Conservation (phyloP, 805 yeast genomes). For the Ogataea henricii region DNA sequence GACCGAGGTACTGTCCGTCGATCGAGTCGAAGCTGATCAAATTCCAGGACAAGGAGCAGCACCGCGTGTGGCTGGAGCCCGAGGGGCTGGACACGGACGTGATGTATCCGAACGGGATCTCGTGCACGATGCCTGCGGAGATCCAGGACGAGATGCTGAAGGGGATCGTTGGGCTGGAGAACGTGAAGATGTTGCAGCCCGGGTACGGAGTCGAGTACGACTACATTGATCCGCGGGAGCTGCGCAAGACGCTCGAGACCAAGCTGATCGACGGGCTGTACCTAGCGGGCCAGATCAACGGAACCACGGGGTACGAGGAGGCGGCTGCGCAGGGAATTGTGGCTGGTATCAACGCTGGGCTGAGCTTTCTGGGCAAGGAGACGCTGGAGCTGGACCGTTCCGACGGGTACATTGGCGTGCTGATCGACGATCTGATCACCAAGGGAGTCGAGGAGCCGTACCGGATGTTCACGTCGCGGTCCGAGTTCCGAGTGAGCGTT, state of each 20-base stretch:
- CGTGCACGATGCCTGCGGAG: conserved; percentile 95
- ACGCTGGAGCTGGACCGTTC: conserved; percentile 65
- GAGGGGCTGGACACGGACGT: conserved; percentile 86
- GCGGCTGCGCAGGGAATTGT: conserved; percentile 96
- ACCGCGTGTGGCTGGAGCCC: conserved; percentile 93
- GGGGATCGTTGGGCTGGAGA: conserved; percentile 85
- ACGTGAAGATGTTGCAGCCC: conserved; percentile 86
- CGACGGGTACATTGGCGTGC: conserved; percentile 89
- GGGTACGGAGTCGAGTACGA: conserved; percentile 99
- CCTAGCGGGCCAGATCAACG: conserved; percentile 96
- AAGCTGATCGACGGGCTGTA: conserved; percentile 74
- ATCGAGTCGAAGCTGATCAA: conserved; percentile 85
- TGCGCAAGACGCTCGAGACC: conserved; percentile 76
- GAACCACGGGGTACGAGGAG: conserved; percentile 98
- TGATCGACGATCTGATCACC: conserved; percentile 90
- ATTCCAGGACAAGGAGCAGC: conserved; percentile 74
- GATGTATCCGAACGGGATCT: conserved; percentile 96
- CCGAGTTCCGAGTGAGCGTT: conserved; percentile 88
- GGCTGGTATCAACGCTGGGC: conserved; percentile 95
- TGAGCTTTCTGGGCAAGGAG: conserved; percentile 42
- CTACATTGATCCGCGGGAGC: conserved; percentile 90
- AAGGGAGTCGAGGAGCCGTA: conserved; percentile 97
- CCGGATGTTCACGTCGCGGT: conserved; percentile 95
- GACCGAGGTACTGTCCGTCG: conserved; percentile 97
- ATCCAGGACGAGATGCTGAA: conserved; percentile 74